A percentile compares a stretch with the other conserved stretches of the same genome.
These are phyloP conservation scores for Ceratobasidium sp. DNA, from an alignment of 1,284 basidiomycete genomes.

Conservation along the genomic window DNA sequence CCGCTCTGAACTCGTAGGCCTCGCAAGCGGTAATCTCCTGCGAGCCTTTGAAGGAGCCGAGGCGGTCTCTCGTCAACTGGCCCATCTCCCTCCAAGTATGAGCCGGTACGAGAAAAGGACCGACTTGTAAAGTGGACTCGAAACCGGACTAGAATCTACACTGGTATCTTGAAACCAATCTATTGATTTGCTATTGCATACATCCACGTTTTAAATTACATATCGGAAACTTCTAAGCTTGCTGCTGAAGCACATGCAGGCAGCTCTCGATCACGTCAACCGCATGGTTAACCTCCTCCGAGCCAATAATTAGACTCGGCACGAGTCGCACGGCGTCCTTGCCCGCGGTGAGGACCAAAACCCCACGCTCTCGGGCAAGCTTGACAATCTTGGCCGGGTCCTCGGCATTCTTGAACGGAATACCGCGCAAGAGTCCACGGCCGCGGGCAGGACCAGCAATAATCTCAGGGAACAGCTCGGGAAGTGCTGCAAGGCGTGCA, in stretches of 20 bases:
- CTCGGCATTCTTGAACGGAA: conserved; percentile 68
- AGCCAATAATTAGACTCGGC: conserved; percentile 83
- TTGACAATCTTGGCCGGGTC: conserved; percentile 72
- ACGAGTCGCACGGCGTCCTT: conserved; percentile 87
- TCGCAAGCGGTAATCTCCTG: conserved; percentile 84
- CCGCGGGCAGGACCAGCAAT: conserved; percentile 72
- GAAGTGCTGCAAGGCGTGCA: conserved; percentile 64
- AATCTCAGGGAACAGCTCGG: conserved; percentile 75
- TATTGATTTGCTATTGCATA: neutral
- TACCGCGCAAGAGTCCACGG: conserved; percentile 83
- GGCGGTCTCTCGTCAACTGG: conserved; percentile 61
- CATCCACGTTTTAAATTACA: neutral
- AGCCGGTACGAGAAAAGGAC: conserved; percentile 52
- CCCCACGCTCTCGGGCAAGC: conserved; percentile 85
- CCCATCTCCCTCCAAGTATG: conserved; percentile 58
- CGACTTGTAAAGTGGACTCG: conserved; percentile 49
- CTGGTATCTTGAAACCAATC: too few species aligned
- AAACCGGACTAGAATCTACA: too few species aligned
- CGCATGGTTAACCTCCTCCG: conserved; percentile 82
- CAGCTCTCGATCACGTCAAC: conserved; percentile 87
- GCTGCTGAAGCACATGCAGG: conserved; percentile 50
- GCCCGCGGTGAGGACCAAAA: conserved; percentile 90
- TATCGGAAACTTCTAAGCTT: neutral
- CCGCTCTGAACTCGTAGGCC: conserved; percentile 73
- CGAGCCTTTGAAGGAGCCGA: conserved; percentile 80